These are phyloP conservation scores for Xylaria cubensis DNA, from an alignment of 495 filamentous ascomycete genomes.

Conservation along the genomic window DNA sequence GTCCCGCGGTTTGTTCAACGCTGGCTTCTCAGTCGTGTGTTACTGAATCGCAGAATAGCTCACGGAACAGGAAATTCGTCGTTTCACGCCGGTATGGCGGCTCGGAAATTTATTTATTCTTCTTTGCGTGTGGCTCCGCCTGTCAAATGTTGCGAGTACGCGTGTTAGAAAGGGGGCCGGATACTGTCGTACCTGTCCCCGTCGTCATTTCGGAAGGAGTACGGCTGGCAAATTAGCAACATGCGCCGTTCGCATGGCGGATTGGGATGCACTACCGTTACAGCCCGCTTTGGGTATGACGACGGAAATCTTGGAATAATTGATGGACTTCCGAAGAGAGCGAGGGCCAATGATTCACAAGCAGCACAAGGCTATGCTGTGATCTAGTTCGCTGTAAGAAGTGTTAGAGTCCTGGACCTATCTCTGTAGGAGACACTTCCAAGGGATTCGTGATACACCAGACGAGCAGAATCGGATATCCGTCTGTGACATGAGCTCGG, in stretches of 20 bases:
- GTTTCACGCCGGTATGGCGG: not conserved
- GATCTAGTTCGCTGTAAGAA: not conserved
- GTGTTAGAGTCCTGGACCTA: not conserved
- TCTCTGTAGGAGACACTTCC: not conserved
- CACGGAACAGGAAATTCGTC: not conserved
- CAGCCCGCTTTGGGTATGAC: not conserved
- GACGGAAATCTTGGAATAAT: not conserved
- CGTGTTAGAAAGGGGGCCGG: not conserved
- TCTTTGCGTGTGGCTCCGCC: not conserved
- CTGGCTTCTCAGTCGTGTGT: not conserved
- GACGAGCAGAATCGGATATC: not conserved
- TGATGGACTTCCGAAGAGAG: not conserved
- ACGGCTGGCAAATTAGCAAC: not conserved
- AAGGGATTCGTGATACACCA: not conserved
- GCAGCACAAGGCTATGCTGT: not conserved
- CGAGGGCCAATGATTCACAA: not conserved
- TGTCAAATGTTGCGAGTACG: constrained; percentile 7
- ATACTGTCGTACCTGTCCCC: not conserved
- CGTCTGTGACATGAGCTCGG: not conserved
- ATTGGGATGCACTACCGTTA: not conserved
- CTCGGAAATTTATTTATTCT: not conserved
- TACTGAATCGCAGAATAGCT: not conserved
- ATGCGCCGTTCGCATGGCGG: not conserved
- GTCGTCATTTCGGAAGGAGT: not conserved
- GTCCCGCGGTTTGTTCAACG: not conserved